Conservation (phyloP, 176 grass and related monocot genomes). For the Aegilops umbellulata region DNA sequence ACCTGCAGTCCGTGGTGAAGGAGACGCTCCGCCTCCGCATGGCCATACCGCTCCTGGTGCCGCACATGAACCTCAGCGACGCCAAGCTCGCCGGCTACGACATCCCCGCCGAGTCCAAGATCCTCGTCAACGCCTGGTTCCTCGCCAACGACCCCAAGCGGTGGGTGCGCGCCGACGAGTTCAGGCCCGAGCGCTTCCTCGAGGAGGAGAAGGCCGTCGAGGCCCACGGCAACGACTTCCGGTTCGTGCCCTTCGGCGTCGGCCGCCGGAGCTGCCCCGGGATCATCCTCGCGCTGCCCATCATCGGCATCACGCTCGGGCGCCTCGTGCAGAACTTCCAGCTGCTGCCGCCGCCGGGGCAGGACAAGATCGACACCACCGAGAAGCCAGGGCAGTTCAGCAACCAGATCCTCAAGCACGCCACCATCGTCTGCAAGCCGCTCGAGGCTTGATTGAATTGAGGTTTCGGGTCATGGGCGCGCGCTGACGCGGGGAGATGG, state of each 20-base stretch:
- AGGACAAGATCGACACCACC: conserved; percentile 63
- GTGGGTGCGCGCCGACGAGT: conserved; percentile 88
- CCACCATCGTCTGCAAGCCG: conserved; percentile 85
- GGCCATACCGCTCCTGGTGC: conserved; percentile 98
- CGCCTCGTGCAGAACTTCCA: conserved; percentile 81
- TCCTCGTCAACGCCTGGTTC: conserved; percentile 97
- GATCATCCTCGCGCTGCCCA: conserved; percentile 88
- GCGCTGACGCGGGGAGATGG: neutral
- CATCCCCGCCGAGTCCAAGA: conserved; percentile 97
- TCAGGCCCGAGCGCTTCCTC: conserved; percentile 79
- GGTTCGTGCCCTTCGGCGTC: conserved; percentile 89
- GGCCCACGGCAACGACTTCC: conserved; percentile 92
- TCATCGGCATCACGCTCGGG: conserved; percentile 85
- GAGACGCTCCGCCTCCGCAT: conserved; percentile 97
- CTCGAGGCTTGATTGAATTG: conserved; percentile 1
- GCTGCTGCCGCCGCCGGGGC: conserved; percentile 67
- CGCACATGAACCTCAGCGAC: conserved; percentile 98
- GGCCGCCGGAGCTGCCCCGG: conserved; percentile 94
- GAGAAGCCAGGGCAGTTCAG: conserved; percentile 98
- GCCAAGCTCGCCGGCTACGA: conserved; percentile 82
- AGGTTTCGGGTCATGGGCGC: no score
- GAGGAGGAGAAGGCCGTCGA: conserved; percentile 85
- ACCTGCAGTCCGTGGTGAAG: conserved; percentile 88
- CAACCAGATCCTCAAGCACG: conserved; percentile 90
- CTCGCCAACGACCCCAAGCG: conserved; percentile 81